Percentiles rank a stretch among this genome's conserved stretches.
Evolutionary conservation across 176 grass and related monocot species (phyloP).

Genomic region (Eleusine coracana): DNA sequence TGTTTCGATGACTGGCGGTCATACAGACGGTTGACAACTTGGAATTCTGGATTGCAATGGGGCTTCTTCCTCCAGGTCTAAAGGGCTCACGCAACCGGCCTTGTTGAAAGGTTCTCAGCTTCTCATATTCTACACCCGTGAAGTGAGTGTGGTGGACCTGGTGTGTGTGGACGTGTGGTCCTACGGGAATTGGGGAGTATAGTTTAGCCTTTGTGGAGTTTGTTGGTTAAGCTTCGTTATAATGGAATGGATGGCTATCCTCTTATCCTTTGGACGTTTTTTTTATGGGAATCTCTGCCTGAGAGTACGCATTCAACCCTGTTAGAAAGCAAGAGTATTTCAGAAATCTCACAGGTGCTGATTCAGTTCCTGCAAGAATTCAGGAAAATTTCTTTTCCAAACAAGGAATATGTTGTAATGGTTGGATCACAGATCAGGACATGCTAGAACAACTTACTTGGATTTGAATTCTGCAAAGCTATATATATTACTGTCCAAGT

Average conservation of each 20-base stretch:
- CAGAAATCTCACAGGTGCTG: not conserved
- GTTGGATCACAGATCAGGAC: not conserved
- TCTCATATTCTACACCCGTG: not conserved
- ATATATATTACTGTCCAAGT: too few relatives aligned
- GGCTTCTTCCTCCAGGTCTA: not conserved
- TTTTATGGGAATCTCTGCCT: not conserved
- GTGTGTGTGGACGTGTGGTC: not conserved
- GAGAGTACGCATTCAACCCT: slow-evolving; percentile 5
- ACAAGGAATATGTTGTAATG: not conserved
- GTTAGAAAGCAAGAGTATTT: not conserved
- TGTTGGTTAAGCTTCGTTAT: slow-evolving; percentile 14
- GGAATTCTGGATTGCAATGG: not conserved
- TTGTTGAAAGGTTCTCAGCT: not conserved
- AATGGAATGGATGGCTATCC: not conserved
- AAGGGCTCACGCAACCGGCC: not conserved
- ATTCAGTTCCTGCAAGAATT: not conserved
- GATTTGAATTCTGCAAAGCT: not conserved
- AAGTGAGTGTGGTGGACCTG: slow-evolving; percentile 22
- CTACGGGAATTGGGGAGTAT: not conserved
- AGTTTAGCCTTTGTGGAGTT: slow-evolving; percentile 16
- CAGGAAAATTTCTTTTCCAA: not conserved
- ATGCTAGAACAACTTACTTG: not conserved
- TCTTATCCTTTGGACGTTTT: not conserved
- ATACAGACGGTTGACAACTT: not conserved
- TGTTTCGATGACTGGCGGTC: not conserved